Base-by-base conservation (phyloP, 306 rosid species). In the Phaseolus lunatus region DNA sequence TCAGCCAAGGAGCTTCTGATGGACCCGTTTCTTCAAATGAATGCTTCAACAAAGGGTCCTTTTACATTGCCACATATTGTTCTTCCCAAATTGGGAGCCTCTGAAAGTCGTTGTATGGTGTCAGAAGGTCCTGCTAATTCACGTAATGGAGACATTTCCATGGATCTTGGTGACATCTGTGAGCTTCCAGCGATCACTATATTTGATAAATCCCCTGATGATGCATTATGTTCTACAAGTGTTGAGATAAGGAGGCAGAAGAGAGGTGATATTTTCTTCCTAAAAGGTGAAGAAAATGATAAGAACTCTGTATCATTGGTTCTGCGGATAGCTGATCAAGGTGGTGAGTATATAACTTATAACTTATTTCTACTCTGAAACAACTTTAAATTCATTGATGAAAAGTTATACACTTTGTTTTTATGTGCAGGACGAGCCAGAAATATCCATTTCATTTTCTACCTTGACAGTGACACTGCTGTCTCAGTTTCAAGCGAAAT, bases 231-330 rank as follows among this genome's bases (percentile, higher is more conserved):
- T 61, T 61, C 67, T 39, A 16, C 67, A 5, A 6, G 43, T 75
- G 86, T 75, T 31, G 89, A 88, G 81, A 76, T 85, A 58, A 65
- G 71, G 65, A 83, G 81, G 77, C 10, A 54, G 31, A 83, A 85
- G 37, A 66, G 73, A 52, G 83, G 81, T 70, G 85, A 85, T 76
- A 16, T 31, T 3, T 61, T 61, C 33, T 61, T 61, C 3, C 67
- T 61, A 29, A 61, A 29, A 61, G 67, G 67, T 29, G 67, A 61
- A 61, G 43, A 31, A 29, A 31, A 61, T 61, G 67, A 61, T 61
- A 41, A 61, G 18, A 61, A 29, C 43, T 61, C 67, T 7, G 44
- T 29, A 1, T 29, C 67, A 15, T 61, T 61, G 9, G 67, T 31
- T 31, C 44, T 61, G 23, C 67, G 43, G 22, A 61, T 61, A 61